Evolutionary conservation across 2,329 filamentous ascomycete species (phyloP).

Genomic region (Nemania bipapillata): DNA sequence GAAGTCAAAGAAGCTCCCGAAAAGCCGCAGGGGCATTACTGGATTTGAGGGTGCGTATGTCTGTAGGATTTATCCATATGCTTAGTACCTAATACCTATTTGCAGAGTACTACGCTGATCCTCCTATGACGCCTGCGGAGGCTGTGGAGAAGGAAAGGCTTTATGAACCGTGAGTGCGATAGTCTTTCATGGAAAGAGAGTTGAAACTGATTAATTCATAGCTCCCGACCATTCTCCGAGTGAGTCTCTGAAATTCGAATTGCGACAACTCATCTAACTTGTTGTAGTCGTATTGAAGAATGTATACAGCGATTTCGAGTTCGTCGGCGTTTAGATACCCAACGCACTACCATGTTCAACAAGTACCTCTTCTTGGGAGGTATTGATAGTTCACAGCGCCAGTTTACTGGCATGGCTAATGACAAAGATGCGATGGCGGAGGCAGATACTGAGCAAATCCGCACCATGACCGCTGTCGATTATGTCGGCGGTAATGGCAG

Average conservation of each 20-base stretch:
- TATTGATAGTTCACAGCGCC: slow-evolving; percentile 67
- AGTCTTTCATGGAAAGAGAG: not conserved
- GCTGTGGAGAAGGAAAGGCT: slow-evolving; percentile 71
- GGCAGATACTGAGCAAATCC: slow-evolving; percentile 72
- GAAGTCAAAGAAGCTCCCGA: slow-evolving; percentile 22
- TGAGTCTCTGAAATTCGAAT: slow-evolving; percentile 52
- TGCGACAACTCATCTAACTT: slow-evolving; percentile 19
- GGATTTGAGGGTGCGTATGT: slow-evolving; percentile 73
- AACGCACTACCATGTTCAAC: slow-evolving; percentile 73
- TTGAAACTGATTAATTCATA: slow-evolving; percentile 46
- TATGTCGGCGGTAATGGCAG: slow-evolving; percentile 61
- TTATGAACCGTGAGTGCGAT: slow-evolving; percentile 69
- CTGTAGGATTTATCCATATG: not conserved
- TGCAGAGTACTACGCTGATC: slow-evolving; percentile 78
- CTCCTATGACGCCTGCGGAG: slow-evolving; percentile 78
- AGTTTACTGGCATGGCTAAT: slow-evolving; percentile 70
- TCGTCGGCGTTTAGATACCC: slow-evolving; percentile 76
- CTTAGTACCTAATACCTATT: slow-evolving; percentile 29
- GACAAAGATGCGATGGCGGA: slow-evolving; percentile 63
- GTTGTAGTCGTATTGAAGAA: slow-evolving; percentile 77
- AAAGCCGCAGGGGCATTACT: slow-evolving; percentile 61
- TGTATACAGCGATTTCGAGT: slow-evolving; percentile 84
- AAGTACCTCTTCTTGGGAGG: slow-evolving; percentile 87
- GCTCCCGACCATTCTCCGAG: slow-evolving; percentile 66
- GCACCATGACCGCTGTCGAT: slow-evolving; percentile 71